Percentiles rank a stretch among this genome's conserved stretches.
Evolutionary conservation across 2,329 filamentous ascomycete species (phyloP).

Genomic region (Escovopsis sp.): DNA sequence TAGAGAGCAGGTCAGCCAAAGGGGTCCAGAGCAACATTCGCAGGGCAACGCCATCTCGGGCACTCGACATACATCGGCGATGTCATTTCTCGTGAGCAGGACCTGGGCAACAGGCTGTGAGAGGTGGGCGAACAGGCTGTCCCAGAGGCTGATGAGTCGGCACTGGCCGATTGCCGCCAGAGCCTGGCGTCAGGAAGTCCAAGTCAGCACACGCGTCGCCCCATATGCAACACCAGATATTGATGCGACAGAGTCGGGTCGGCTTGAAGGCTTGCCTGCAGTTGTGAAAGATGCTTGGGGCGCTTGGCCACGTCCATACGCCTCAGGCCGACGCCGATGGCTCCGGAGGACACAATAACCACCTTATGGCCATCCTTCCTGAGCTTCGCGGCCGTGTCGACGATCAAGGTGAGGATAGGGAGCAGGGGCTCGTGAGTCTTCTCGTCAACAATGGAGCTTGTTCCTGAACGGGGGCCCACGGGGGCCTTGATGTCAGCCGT

Average conservation of each 20-base stretch:
- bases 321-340: slow-evolving; percentile 83
- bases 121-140: slow-evolving; percentile 76
- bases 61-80: slow-evolving; percentile 58
- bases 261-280: slow-evolving; percentile 44
- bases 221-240: not conserved
- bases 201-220: not conserved
- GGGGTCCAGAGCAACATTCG: too few species aligned
- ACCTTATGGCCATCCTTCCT: slow-evolving; percentile 86
- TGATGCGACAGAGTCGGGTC: too few species aligned
- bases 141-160: slow-evolving; percentile 88
- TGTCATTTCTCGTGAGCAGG: slow-evolving; percentile 85
- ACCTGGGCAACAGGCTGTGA: slow-evolving; percentile 90
- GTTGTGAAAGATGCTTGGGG: slow-evolving; percentile 77
- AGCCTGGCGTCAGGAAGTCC: slow-evolving; percentile 36
- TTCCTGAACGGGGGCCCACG: slow-evolving; percentile 42
- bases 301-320: slow-evolving; percentile 79
- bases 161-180: slow-evolving; percentile 94
- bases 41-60: not conserved
- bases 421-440: slow-evolving; percentile 85
- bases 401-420: slow-evolving; percentile 79
- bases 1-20: not conserved
- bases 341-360: slow-evolving; percentile 91
- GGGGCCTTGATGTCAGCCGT: slow-evolving; percentile 8
- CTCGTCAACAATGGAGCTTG: slow-evolving; percentile 97
- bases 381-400: slow-evolving; percentile 81